Percentiles rank a stretch among this genome's conserved stretches.
Evolutionary conservation across 345 rosid genomes (phyloP).

Genomic region (Arabidopsis suecica): DNA sequence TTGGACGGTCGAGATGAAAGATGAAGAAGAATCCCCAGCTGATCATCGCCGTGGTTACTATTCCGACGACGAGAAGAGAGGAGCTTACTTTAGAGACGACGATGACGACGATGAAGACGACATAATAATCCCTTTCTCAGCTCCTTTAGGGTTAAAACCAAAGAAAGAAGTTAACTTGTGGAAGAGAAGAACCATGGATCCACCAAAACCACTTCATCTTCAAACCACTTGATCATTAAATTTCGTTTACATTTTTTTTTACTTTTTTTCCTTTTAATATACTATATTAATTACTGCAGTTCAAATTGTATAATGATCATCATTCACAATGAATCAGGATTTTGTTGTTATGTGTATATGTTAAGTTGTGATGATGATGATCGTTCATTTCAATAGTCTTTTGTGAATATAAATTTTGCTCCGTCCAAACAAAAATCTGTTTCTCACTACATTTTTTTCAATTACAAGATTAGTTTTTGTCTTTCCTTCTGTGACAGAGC

Average conservation of each 20-base stretch:
- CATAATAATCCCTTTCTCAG: constrained; percentile 69
- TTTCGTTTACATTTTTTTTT: neutral
- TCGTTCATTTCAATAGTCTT: neutral
- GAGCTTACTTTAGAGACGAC: constrained; percentile 34
- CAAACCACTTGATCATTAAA: constrained; percentile 32
- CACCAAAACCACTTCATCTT: constrained; percentile 74
- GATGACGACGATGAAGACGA: constrained; percentile 43
- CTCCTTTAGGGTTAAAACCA: constrained; percentile 65
- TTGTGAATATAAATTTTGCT: constrained; percentile 31
- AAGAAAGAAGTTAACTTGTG: constrained; percentile 81
- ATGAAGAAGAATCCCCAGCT: constrained; percentile 45
- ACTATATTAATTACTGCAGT: constrained; percentile 4
- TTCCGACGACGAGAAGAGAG: constrained; percentile 59
- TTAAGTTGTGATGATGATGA: constrained; percentile 7
- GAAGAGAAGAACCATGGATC: constrained; percentile 87
- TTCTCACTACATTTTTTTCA: neutral
- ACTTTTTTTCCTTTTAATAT: neutral
- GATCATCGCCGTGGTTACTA: constrained; percentile 54
- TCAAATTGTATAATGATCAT: constrained; percentile 2
- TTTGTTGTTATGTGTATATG: constrained; percentile 23
- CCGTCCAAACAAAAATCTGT: neutral
- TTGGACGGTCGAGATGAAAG: constrained; percentile 67
- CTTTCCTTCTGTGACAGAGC: constrained; percentile 17
- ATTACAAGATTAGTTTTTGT: neutral
- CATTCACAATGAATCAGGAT: constrained; percentile 19